phyloP scores from a whole-genome alignment of 2,329 filamentous ascomycete species.

The Claviceps quebecensis region DNA sequence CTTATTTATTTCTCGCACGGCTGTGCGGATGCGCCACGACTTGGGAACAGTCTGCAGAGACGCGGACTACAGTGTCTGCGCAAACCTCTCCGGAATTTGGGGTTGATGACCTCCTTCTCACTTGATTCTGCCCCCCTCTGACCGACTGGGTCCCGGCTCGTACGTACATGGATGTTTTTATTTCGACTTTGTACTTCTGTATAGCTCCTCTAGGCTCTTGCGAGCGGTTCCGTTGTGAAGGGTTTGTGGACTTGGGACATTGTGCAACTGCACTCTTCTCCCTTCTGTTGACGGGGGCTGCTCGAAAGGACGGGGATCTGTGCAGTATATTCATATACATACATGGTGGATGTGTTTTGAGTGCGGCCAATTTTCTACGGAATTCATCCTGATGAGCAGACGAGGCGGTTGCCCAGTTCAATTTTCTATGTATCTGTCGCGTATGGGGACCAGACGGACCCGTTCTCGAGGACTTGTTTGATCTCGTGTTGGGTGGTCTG shows the following conservation, averaged over 20 bases:
- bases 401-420: conserved; percentile 7
- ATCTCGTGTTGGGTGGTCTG: conserved; percentile 13
- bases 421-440: conserved; percentile 21
- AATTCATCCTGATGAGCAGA: conserved; percentile 3
- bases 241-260: neutral
- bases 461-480: conserved; percentile 17
- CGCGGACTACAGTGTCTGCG: conserved; percentile 19
- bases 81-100: conserved; percentile 26
- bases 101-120: conserved; percentile 27
- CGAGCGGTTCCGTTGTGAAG: neutral
- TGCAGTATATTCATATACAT: neutral
- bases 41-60: conserved; percentile 17
- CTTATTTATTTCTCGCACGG: conserved; percentile 10
- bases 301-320: conserved; percentile 3
- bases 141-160: neutral
- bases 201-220: neutral
- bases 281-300: conserved; percentile 3
- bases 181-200: conserved; percentile 4
- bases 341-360: neutral
- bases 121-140: conserved; percentile 13
- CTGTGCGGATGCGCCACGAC: conserved; percentile 20
- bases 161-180: neutral
- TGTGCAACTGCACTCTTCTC: neutral
- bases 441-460: conserved; percentile 15
- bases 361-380: neutral